Base-by-base conservation (phyloP, 2,329 filamentous ascomycete species). In the Exophiala viscosa region DNA sequence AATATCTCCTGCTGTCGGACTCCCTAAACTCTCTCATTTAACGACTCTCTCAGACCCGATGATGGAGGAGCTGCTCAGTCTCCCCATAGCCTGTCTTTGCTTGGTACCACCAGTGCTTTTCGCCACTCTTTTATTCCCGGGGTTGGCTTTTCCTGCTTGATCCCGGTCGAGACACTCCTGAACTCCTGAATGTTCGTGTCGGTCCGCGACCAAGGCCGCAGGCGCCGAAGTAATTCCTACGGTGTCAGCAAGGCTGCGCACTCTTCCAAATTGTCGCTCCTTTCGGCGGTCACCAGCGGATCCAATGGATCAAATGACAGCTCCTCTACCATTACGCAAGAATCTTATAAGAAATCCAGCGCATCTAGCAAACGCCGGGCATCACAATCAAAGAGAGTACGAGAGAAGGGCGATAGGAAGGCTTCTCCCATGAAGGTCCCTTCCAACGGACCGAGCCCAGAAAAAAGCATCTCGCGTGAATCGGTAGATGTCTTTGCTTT, bases 251-350 rank as follows among this genome's bases (percentile, higher is more conserved):
- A 57, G 46, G 48, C 57, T 32, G 54, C 56, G 43, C 59, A 58
- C 18, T 58, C 58, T 35, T 64, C 60, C 43, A 62, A 61, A 42
- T 23, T 61, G 10, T 62, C 60, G 20, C 59, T 64, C 17, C 55
- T 63, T 20, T 60, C 61, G 32, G 58, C 60, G 31, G 53, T 61
- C 36, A 61, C 61, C 7, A 52, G 38, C 33, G 45, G 32, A 8
- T 60, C 60, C 28, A 57, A 58, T 51, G 60, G 60, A 17, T 64
- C 61, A 9, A 58, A 58, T 34, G 61, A 59, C 11, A 61, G 60
- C 40, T 49, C 54, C 11, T 52, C 47, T 23, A 62, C 60, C 15
- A 49, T 60, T 34, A 62, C 61, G 33, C 61, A 57, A 42, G 60
- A 62, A 32, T 61, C 61, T 15, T 59, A 60, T 43, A 54, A 52